Base-by-base conservation (phyloP, 2,329 filamentous ascomycete genomes). In the Pseudopyricularia javanii region DNA sequence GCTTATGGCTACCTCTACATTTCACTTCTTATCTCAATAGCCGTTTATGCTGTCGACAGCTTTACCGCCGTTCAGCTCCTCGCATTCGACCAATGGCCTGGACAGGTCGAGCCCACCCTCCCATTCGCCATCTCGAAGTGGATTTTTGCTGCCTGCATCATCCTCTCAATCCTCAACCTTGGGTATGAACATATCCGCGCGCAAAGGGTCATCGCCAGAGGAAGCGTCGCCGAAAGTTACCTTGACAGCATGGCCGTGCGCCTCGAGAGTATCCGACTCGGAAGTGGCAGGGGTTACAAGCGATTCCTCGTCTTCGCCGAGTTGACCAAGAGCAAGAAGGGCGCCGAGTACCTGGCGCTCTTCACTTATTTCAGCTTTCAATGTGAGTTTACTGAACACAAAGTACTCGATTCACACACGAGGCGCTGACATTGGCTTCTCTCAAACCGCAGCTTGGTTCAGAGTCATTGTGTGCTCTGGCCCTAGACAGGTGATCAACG, bases 61-160 rank as follows among this genome's bases (percentile, higher is more conserved):
- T 97, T 96, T 65, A 96, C 91, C 4, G 91, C 91, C 56, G 79
- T 96, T 70, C 94, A 95, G 57, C 75, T 98, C 40, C 78, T 98
- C 50, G 86, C 79, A 53, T 96, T 95, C 70, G 82, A 94, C 70
- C 82, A 82, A 55, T 97, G 91, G 91, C 88, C 88, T 1, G 88
- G 86, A 52, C 78, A 88, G 59, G 86, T 97, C 60, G 71, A 88
- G 60, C 90, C 90, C 1, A 78, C 80, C 40, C 85, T 97, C 58
- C 79, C 83, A 3, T 82, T 94, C 62, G 72, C 80, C 49, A 79
- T 91, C 52, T 86, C 89, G 12, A 94, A 93, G 71, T 96, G 91
- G 90, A 91, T 98, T 65, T 98, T 97, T 66, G 86, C 88, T 28
- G 80, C 82, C 53, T 95, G 91, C 66, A 97, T 98, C 64, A 85